Conservation (phyloP, 2,329 filamentous ascomycete genomes). For the Sphaceloma murrayae region DNA sequence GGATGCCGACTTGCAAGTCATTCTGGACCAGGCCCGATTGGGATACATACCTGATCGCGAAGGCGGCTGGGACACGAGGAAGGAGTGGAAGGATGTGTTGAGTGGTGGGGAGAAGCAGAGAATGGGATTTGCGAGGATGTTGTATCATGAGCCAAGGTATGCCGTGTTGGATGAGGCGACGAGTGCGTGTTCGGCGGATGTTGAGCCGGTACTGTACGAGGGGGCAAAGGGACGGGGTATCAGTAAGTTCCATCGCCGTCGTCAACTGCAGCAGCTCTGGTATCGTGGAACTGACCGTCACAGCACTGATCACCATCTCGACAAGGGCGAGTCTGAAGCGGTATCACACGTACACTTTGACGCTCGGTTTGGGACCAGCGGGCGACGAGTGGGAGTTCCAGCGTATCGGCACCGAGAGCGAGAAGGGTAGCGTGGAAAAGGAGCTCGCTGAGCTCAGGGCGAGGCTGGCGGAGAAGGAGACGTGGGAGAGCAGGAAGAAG, state of each 20-base stretch:
- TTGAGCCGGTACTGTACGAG: conserved; percentile 89
- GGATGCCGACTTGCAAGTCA: conserved; percentile 66
- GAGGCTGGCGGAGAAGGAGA: conserved; percentile 67
- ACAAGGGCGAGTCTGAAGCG: conserved; percentile 90
- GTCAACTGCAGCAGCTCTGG: conserved; percentile 12
- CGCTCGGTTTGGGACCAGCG: conserved; percentile 67
- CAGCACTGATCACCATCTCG: conserved; percentile 86
- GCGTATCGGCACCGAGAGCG: conserved; percentile 82
- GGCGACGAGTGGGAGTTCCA: conserved; percentile 90
- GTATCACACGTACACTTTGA: conserved; percentile 87
- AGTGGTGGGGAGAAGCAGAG: conserved; percentile 95
- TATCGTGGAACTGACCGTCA: conserved; percentile 10
- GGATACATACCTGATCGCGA: conserved; percentile 87
- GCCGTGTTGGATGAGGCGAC: conserved; percentile 95
- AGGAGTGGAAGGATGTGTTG: conserved; percentile 98
- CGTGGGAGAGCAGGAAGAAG: conserved; percentile 66
- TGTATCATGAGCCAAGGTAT: conserved; percentile 93
- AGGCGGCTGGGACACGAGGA: conserved; percentile 91
- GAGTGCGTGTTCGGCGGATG: conserved; percentile 84
- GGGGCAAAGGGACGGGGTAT: conserved; percentile 87
- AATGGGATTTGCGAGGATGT: conserved; percentile 76
- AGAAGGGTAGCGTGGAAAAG: conserved; percentile 87
- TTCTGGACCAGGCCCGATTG: conserved; percentile 73
- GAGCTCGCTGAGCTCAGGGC: conserved; percentile 79
- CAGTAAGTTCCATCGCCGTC: conserved; percentile 50